Percentiles rank a stretch among this genome's conserved stretches.
Evolutionary conservation across 768 basidiomycete species (phyloP).

Genomic region (Polyporus arcularius): DNA sequence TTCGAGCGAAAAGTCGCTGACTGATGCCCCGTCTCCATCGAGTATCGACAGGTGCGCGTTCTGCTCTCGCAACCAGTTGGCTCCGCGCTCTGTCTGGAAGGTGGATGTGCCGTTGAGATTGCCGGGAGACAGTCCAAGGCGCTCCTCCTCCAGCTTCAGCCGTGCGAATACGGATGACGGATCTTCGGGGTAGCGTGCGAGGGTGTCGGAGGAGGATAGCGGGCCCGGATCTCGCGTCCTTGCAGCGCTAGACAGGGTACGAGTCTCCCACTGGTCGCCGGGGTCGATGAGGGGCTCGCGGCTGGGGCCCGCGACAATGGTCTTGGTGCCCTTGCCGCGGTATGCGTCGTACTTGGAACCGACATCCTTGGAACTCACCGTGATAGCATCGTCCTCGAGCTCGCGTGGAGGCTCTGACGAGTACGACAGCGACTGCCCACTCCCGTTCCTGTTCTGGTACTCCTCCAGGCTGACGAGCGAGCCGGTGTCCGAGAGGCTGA

Average conservation of each 20-base stretch:
- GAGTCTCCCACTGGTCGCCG: constrained; percentile 22
- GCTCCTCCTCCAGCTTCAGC: constrained; percentile 50
- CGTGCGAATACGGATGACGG: constrained; percentile 46
- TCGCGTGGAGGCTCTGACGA: constrained; percentile 39
- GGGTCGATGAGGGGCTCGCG: constrained; percentile 23
- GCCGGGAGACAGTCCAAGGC: constrained; percentile 29
- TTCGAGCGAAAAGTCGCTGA: constrained; percentile 54
- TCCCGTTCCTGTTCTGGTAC: constrained; percentile 56
- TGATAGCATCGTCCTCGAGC: constrained; percentile 71
- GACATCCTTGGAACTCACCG: constrained; percentile 71
- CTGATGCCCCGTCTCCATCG: constrained; percentile 57
- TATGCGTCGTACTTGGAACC: constrained; percentile 32
- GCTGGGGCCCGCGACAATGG: constrained; percentile 27
- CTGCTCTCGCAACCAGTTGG: constrained; percentile 84
- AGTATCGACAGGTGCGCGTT: constrained; percentile 66
- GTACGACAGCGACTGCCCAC: constrained; percentile 56
- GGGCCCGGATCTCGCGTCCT: constrained; percentile 10
- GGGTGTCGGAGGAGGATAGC: constrained; percentile 1
- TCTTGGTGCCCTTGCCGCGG: constrained; percentile 24
- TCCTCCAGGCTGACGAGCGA: constrained; percentile 82
- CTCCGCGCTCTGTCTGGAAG: constrained; percentile 65
- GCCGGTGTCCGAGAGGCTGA: constrained; percentile 85
- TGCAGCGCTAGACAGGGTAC: constrained; percentile 22
- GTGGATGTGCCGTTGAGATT: constrained; percentile 41
- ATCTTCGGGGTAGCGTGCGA: constrained; percentile 15